Evolutionary conservation across 2,329 filamentous ascomycete genomes (phyloP).

Genomic region (Fusarium sp.): DNA sequence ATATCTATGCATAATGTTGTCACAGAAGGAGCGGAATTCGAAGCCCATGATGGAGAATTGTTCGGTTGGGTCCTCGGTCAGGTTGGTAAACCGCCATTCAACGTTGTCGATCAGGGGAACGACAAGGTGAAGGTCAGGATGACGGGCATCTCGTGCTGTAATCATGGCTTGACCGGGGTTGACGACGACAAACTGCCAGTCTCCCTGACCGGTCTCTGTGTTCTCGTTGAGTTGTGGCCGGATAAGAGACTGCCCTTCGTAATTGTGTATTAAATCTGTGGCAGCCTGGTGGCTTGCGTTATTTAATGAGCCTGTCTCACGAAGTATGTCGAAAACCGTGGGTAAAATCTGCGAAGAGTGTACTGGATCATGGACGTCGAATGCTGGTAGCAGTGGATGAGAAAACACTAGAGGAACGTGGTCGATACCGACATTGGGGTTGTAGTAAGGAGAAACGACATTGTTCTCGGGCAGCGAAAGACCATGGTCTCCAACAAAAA

Average conservation of each 20-base stretch:
- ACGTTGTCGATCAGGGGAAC: constrained; percentile 47
- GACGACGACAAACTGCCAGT: constrained; percentile 49
- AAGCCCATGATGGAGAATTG: constrained; percentile 41
- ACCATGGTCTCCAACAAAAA: constrained; percentile 50
- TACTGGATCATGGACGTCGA: constrained; percentile 45
- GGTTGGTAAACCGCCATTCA: constrained; percentile 48
- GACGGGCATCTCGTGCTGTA: constrained; percentile 46
- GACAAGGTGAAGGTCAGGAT: constrained; percentile 45
- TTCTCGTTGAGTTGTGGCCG: constrained; percentile 30
- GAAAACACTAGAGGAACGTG: constrained; percentile 48
- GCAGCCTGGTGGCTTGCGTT: constrained; percentile 35
- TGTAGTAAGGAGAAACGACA: constrained; percentile 46
- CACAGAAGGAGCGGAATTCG: constrained; percentile 39
- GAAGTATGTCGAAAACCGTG: constrained; percentile 47
- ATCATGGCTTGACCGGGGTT: constrained; percentile 49
- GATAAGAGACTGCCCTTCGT: constrained; percentile 48
- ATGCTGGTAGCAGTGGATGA: constrained; percentile 44
- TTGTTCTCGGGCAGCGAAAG: constrained; percentile 48
- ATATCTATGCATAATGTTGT: constrained; percentile 34
- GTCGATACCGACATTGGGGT: constrained; percentile 44
- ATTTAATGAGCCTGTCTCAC: constrained; percentile 45
- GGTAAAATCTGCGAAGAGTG: constrained; percentile 47
- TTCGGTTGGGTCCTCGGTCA: constrained; percentile 43
- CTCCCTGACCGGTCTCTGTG: constrained; percentile 33
- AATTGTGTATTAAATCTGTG: constrained; percentile 42